A percentile compares a stretch with the other conserved stretches of the same genome.
Conservation (phyloP, 2,329 filamentous ascomycete species). For the Camillea tinctor region DNA sequence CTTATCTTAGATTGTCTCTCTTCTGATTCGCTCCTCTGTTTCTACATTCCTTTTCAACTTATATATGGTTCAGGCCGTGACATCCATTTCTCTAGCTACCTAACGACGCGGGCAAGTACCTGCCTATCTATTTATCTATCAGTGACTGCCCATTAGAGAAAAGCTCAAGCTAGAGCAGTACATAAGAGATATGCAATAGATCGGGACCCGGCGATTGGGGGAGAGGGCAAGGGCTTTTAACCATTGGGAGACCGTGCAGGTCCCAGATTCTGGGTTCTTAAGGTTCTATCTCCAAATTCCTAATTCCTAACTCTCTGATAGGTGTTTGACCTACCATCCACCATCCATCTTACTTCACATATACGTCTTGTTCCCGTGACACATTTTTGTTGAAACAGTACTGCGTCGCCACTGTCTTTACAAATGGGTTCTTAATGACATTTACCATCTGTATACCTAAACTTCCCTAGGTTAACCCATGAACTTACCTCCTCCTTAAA, state of each 20-base stretch:
- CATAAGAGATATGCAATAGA: constrained; percentile 1
- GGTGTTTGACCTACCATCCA: neutral
- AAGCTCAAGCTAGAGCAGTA: constrained; percentile 1
- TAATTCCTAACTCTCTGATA: neutral
- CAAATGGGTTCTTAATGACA: neutral
- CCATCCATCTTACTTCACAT: too few species aligned
- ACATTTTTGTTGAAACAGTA: neutral
- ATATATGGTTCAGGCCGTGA: neutral
- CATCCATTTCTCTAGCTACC: neutral
- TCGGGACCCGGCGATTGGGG: constrained; percentile 14
- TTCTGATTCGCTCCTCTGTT: constrained; percentile 23
- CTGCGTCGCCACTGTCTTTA: neutral
- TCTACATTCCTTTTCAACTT: constrained; percentile 1
- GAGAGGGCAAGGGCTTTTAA: too few species aligned
- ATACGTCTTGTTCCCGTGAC: neutral
- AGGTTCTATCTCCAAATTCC: constrained; percentile 8
- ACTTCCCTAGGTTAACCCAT: too few species aligned
- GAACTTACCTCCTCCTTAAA: too few species aligned
- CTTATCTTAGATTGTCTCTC: constrained; percentile 2
- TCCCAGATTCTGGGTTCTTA: constrained; percentile 1
- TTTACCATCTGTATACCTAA: neutral
- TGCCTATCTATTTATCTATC: neutral
- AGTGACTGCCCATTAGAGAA: neutral
- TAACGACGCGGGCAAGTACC: neutral
- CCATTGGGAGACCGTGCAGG: too few species aligned